Evolutionary conservation across 2,329 filamentous ascomycete species (phyloP), one percentile per base, ranked within the genome.

Genomic region (Chaetothyriales sp.): DNA sequence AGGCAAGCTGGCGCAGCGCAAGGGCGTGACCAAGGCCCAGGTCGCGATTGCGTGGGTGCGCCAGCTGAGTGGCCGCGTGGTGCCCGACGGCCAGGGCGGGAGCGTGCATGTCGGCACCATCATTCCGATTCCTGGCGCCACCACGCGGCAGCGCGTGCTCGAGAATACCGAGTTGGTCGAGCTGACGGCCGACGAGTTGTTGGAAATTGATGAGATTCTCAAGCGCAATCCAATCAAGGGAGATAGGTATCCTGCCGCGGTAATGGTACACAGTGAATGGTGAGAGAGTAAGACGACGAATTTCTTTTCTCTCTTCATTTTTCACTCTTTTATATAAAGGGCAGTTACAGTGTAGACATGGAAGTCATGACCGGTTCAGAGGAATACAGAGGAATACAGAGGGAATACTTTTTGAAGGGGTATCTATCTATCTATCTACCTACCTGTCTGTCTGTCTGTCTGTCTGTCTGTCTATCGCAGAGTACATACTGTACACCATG

Each of bases 11-110:
- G 74, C 74, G 0, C 52, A 65, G 53, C 66, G 65, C 49, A 76
- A 75, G 58, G 67, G 66, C 8, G 61, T 67, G 22, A 66, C 70
- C 1, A 65, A 69, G 2, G 66, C 69, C 5, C 74, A 77, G 62
- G 63, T 77, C 33, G 75, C 70, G 1, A 62, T 77, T 33, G 69
- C 66, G 15, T 77, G 75, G 75, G 65, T 77, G 7, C 64, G 65
- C 25, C 66, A 66, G 2, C 65, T 72, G 53, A 71, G 68, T 49
- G 63, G 61, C 29, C 66, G 59, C 3, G 54, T 50, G 5, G 48
- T 60, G 44, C 49, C 53, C 2, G 54, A 54, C 6, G 51, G 54
- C 7, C 47, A 57, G 20, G 57, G 59, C 5, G 43, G 57, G 44
- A 25, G 48, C 44, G 25, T 61, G 4, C 56, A 43, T 22, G 18